Evolutionary conservation across 768 basidiomycete genomes (phyloP).

Genomic region (Daedaleopsis nitida): DNA sequence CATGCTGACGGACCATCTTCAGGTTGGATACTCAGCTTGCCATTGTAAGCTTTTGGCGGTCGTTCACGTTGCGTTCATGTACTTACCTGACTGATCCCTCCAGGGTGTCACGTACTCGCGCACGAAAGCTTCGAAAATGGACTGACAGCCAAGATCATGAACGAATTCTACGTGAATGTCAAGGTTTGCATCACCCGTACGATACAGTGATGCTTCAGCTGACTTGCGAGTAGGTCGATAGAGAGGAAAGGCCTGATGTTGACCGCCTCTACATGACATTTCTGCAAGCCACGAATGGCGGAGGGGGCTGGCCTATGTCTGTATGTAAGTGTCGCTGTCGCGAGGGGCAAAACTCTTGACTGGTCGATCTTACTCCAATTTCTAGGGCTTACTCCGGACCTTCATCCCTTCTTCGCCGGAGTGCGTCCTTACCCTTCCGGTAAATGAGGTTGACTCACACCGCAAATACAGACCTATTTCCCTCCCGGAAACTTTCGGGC

Average conservation of each 20-base stretch:
- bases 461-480: constrained; percentile 25
- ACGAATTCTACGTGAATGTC: constrained; percentile 40
- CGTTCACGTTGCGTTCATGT: constrained; percentile 14
- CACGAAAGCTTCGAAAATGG: constrained; percentile 43
- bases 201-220: background rate
- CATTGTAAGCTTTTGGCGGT: constrained; percentile 35
- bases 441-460: background rate
- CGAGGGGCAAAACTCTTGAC: background rate
- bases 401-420: constrained; percentile 31
- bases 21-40: constrained; percentile 45
- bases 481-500: constrained; percentile 24
- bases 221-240: constrained; percentile 32
- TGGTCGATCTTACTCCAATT: background rate
- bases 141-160: constrained; percentile 40
- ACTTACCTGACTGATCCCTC: background rate
- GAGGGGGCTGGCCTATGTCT: constrained; percentile 38
- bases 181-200: constrained; percentile 22
- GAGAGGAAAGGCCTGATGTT: constrained; percentile 45
- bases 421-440: constrained; percentile 3
- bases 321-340: constrained; percentile 25
- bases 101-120: constrained; percentile 32
- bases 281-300: constrained; percentile 35
- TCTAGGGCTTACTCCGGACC: constrained; percentile 29
- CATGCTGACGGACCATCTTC: background rate
- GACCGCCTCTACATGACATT: constrained; percentile 48